These are phyloP conservation scores for Grigorovia transvaalensis DNA, from an alignment of 805 yeast genomes.

Conservation along the genomic window DNA sequence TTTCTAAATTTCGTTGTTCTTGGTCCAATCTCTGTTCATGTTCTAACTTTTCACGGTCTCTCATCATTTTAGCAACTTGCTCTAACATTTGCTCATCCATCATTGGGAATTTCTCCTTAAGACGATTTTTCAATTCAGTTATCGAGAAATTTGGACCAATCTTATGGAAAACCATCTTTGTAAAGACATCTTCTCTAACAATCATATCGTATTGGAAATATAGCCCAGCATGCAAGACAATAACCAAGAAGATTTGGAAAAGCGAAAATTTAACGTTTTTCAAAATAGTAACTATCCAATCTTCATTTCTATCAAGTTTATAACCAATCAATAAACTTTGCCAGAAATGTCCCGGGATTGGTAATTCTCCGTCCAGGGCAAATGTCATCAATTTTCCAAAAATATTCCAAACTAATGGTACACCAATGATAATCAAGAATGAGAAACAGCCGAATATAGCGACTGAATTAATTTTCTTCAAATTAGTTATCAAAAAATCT, in stretches of 20 bases:
- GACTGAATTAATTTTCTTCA: slow-evolving; percentile 9
- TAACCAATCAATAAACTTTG: slow-evolving; percentile 23
- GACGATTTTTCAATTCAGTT: slow-evolving; percentile 21
- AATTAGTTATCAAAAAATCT: slow-evolving; percentile 26
- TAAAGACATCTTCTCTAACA: slow-evolving; percentile 57
- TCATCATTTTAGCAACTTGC: slow-evolving; percentile 21
- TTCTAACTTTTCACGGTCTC: slow-evolving; percentile 19
- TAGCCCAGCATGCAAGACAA: slow-evolving; percentile 35
- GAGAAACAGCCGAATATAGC: slow-evolving; percentile 29
- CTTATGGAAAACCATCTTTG: slow-evolving; percentile 43
- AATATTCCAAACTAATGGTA: slow-evolving; percentile 51
- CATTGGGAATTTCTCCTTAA: slow-evolving; percentile 25
- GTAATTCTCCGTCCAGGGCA: slow-evolving; percentile 44
- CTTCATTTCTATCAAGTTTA: slow-evolving; percentile 3
- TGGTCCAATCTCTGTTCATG: slow-evolving; percentile 5
- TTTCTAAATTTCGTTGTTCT: slow-evolving; percentile 8
- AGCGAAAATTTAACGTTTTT: slow-evolving; percentile 21
- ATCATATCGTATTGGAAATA: slow-evolving; percentile 63
- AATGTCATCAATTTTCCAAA: slow-evolving; percentile 45
- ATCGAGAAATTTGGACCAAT: slow-evolving; percentile 39
- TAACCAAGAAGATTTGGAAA: slow-evolving; percentile 31
- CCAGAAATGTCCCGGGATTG: slow-evolving; percentile 26
- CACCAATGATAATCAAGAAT: slow-evolving; percentile 30
- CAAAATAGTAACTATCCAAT: slow-evolving; percentile 4
- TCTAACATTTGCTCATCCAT: slow-evolving; percentile 27